Conservation (phyloP, 192 early-diverging fungal genomes). For the Chytriomyces sp. region DNA sequence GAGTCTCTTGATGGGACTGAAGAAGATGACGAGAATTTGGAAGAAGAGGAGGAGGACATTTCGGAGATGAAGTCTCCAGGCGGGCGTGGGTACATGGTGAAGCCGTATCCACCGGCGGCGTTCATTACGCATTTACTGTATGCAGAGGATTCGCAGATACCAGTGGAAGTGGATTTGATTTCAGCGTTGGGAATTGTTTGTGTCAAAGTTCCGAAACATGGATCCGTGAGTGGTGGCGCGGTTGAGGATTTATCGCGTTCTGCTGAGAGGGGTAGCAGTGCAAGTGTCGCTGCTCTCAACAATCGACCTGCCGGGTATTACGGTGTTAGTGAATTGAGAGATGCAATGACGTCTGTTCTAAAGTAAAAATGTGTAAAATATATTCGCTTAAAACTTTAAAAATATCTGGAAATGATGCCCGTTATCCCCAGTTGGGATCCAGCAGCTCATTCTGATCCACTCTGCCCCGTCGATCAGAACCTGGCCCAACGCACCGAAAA, state of each 20-base stretch:
- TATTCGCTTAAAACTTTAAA: neutral
- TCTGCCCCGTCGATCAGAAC: too few relatives aligned
- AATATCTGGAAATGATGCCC: neutral
- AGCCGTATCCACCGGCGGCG: conserved; percentile 46
- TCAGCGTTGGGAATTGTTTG: conserved; percentile 50
- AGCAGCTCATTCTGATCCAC: too few relatives aligned
- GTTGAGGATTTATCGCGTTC: neutral
- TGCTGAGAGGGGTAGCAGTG: conserved; percentile 20
- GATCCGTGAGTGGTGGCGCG: neutral
- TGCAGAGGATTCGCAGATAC: conserved; percentile 46
- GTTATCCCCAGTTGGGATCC: too few relatives aligned
- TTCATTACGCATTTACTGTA: conserved; percentile 57
- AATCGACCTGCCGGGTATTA: conserved; percentile 20
- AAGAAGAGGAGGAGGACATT: conserved; percentile 13
- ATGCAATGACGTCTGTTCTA: conserved; percentile 10
- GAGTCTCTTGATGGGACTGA: neutral
- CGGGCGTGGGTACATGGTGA: conserved; percentile 38
- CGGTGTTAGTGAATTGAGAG: conserved; percentile 12
- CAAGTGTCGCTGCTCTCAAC: conserved; percentile 3
- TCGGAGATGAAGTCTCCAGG: conserved; percentile 26
- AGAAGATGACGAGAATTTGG: neutral
- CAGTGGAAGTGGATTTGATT: conserved; percentile 43
- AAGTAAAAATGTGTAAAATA: neutral
- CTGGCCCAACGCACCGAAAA: too few relatives aligned
- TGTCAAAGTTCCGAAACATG: conserved; percentile 33